Percentiles rank a stretch among this genome's conserved stretches.
These are phyloP conservation scores for Candida multigemmis DNA, from an alignment of 805 yeast species.

Conservation along the genomic window DNA sequence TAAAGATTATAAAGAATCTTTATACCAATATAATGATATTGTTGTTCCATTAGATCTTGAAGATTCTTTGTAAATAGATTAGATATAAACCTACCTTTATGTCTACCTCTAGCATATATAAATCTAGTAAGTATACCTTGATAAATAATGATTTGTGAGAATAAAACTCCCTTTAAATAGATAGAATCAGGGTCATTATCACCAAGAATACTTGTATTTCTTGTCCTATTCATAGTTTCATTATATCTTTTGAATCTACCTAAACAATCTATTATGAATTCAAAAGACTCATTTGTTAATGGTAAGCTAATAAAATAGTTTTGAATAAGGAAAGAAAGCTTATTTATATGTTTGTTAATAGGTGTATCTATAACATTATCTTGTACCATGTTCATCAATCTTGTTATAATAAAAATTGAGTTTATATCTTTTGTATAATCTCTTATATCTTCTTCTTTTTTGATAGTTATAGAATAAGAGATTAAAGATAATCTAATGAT, in stretches of 20 bases:
- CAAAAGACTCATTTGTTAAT: slow-evolving; percentile 6
- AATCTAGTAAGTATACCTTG: slow-evolving; percentile 39
- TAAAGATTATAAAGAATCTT: slow-evolving; percentile 32
- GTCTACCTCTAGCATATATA: slow-evolving; percentile 7
- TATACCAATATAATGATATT: slow-evolving; percentile 17
- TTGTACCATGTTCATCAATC: too few species aligned
- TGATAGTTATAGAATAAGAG: slow-evolving; percentile 22
- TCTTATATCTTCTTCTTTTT: slow-evolving; percentile 13
- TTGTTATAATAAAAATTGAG: slow-evolving; percentile 8
- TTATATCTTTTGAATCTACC: slow-evolving; percentile 19
- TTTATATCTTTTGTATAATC: too few species aligned
- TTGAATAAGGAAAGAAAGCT: slow-evolving; percentile 38
- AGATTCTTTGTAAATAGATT: slow-evolving; percentile 3
- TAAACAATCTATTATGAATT: slow-evolving; percentile 11
- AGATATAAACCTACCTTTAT: slow-evolving; percentile 1
- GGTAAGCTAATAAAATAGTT: slow-evolving; percentile 14
- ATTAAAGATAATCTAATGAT: slow-evolving; percentile 21
- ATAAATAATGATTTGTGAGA: slow-evolving; percentile 39
- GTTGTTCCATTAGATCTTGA: slow-evolving; percentile 8
- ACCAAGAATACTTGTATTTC: too few species aligned
- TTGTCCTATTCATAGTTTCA: slow-evolving; percentile 10
- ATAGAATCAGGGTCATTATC: too few species aligned
- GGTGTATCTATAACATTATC: too few species aligned
- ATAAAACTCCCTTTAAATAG: too few species aligned
- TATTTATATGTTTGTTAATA: slow-evolving; percentile 38